Base-by-base conservation (phyloP, 2,329 filamentous ascomycete species). In the Fusarium robinianum region DNA sequence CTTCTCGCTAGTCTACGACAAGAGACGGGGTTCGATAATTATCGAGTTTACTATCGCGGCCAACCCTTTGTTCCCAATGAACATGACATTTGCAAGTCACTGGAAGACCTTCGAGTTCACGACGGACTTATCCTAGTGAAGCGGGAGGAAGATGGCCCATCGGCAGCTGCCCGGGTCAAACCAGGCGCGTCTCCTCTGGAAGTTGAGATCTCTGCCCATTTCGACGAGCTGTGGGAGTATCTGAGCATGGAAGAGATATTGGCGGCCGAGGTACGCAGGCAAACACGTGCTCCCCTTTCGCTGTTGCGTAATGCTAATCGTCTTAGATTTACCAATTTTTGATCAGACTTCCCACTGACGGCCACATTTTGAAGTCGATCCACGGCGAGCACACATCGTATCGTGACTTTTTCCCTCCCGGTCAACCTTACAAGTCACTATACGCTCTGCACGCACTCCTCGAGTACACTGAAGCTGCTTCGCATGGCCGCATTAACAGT, bases 171-270 rank as follows among this genome's bases (percentile, higher is more conserved):
- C 50, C 62, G 73, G 19, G 69, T 77, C 38, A 74, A 72, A 49
- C 76, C 68, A 37, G 81, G 72, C 35, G 79, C 72, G 32, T 83
- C 72, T 51, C 78, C 72, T 23, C 77, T 97, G 3, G 90, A 97
- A 63, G 77, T 81, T 9, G 88, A 92, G 58, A 84, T 97, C 15
- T 72, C 94, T 55, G 78, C 83, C 44, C 88, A 95, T 65, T 95
- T 96, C 60, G 79, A 88, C 40, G 84, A 92, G 49, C 71, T 99
- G 16, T 96, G 94, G 77, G 79, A 82, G 29, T 87, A 92, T 60
- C 75, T 97, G 40, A 82, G 83, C 52, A 79, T 91, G 70, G 80
- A 88, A 30, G 84, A 91, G 46, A 75, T 72, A 35, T 71, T 90
- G 27, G 83, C 87, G 6, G 74, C 79, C 61, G 83, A 88, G 73